Base-by-base conservation (phyloP, 225 moss, liverwort and hornwort species). In the Bryum argenteum region DNA sequence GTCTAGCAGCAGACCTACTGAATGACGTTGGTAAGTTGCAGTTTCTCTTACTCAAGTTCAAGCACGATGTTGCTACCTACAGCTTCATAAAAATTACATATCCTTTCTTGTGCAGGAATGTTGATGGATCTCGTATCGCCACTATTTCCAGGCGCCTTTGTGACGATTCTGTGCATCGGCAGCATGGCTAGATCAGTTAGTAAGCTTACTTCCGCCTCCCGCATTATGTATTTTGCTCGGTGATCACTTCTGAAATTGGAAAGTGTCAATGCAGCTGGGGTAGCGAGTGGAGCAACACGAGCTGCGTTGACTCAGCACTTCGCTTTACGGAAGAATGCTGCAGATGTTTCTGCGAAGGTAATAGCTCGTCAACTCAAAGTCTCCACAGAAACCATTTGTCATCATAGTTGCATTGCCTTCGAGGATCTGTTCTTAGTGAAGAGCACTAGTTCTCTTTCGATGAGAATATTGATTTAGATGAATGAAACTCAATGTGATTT, bases 231-330 rank as follows among this genome's bases (percentile, higher is more conserved):
- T 69, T 50, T 17, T 70, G 61, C 70, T 65, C 51, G 72, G 56
- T 55, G 57, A 66, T 43, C 38, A 73, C 43, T 61, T 70, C 65
- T 80, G 41, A 80, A 65, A 73, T 44, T 61, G 51, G 55, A 47
- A 69, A 65, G 65, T 76, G 65, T 55, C 53, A 82, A 79, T 85
- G 74, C 89, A 98, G 98, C 98, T 65, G 98, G 98, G 64, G 95
- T 95, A 76, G 94, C 98, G 58, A 91, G 94, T 86, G 98, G 98
- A 78, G 94, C 98, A 74, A 98, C 98, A 64, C 89, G 98, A 71
- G 98, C 98, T 65, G 98, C 94, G 60, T 85, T 98, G 69, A 98
- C 98, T 67, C 98, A 98, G 52, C 98, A 98, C 70, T 98, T 98
- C 43, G 94, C 98, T 15, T 57, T 94, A 41, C 77, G 92, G 50